phyloP scores from a whole-genome alignment of 2,329 filamentous ascomycete genomes.

The Monilinia laxa region DNA sequence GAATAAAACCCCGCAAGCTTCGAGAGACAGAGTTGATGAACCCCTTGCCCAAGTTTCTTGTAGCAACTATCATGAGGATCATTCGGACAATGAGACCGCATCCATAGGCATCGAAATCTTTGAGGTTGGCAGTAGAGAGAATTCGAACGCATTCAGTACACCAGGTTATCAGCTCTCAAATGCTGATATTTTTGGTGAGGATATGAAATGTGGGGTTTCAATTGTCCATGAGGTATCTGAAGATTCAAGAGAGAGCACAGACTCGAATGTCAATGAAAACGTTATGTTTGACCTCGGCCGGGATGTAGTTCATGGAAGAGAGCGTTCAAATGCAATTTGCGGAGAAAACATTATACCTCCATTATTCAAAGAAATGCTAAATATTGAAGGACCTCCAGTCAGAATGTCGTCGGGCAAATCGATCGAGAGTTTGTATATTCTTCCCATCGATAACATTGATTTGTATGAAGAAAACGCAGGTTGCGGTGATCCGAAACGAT shows the following conservation, averaged over 20 bases:
- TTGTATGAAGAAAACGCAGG: conserved; percentile 11
- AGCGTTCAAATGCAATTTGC: conserved; percentile 13
- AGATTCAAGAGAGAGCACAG: not conserved
- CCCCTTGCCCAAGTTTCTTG: not conserved
- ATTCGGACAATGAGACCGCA: not conserved
- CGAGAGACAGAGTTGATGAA: conserved; percentile 1
- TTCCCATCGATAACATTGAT: conserved; percentile 1
- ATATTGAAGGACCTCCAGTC: not conserved
- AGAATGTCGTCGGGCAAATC: not conserved
- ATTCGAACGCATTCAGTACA: not conserved
- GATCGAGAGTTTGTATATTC: not conserved
- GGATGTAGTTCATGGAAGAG: not conserved
- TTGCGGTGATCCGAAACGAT: not conserved
- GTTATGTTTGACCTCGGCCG: not conserved
- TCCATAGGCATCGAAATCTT: not conserved
- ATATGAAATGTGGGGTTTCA: not conserved
- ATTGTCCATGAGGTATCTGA: not conserved
- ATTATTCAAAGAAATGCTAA: not conserved
- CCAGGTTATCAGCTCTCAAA: not conserved
- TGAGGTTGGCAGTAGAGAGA: not conserved
- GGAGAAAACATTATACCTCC: not conserved
- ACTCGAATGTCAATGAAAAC: not conserved
- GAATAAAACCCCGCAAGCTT: not conserved
- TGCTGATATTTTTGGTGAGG: not conserved
- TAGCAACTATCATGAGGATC: not conserved